Evolutionary conservation across 495 filamentous ascomycete species (phyloP).

Genomic region (Hypoxylon crocopeplum): DNA sequence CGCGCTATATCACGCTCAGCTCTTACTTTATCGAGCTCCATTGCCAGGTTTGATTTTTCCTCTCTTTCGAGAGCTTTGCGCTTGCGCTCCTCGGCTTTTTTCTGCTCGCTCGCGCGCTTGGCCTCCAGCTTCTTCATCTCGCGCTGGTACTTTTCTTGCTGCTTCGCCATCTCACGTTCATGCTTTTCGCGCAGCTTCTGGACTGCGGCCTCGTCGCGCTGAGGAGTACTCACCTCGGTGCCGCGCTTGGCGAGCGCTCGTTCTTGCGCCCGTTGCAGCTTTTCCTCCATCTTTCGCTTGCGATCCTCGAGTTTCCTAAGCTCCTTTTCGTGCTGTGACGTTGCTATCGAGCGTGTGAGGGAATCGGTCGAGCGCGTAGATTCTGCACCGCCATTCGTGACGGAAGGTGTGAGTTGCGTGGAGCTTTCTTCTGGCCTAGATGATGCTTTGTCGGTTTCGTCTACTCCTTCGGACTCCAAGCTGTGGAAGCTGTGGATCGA

Average conservation of each 20-base stretch:
- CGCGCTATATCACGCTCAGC: constrained; percentile 63
- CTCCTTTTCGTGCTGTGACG: constrained; percentile 69
- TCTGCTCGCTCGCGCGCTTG: constrained; percentile 65
- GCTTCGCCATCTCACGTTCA: constrained; percentile 63
- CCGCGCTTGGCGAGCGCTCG: constrained; percentile 48
- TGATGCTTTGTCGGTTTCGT: constrained; percentile 34
- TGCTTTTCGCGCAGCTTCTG: constrained; percentile 65
- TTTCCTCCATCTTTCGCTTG: constrained; percentile 72
- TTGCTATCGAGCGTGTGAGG: constrained; percentile 37
- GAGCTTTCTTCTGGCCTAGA: constrained; percentile 29
- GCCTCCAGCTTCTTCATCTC: constrained; percentile 69
- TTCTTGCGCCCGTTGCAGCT: constrained; percentile 63
- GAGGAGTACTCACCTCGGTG: constrained; percentile 40
- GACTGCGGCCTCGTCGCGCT: constrained; percentile 55
- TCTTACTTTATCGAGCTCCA: constrained; percentile 59
- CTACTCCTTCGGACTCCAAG: constrained; percentile 35
- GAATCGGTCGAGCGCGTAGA: constrained; percentile 41
- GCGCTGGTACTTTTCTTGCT: constrained; percentile 68
- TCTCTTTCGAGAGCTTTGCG: constrained; percentile 63
- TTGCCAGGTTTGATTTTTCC: constrained; percentile 51
- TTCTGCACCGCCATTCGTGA: constrained; percentile 41
- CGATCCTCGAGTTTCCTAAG: constrained; percentile 75
- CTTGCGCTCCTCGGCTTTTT: constrained; percentile 65
- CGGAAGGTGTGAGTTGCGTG: constrained; percentile 32
- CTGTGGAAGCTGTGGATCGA: constrained; percentile 54